These are phyloP conservation scores for Botryotinia convoluta DNA, from an alignment of 2,329 filamentous ascomycete species.

Conservation along the genomic window DNA sequence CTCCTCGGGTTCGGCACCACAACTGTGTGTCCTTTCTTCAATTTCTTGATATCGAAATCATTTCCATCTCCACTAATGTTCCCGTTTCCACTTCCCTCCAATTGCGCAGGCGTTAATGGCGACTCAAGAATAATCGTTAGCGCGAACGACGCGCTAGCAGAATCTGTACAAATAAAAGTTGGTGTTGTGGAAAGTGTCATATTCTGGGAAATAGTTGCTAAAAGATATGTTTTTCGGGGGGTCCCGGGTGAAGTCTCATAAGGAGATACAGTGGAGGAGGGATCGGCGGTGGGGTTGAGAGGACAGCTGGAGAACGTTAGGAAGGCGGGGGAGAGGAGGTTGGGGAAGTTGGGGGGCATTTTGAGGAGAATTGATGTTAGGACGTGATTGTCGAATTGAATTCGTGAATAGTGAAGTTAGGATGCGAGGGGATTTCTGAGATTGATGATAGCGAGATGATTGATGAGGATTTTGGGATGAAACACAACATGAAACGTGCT, in stretches of 20 bases:
- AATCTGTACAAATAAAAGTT: slow-evolving; percentile 35
- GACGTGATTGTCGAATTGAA: background rate
- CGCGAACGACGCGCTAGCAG: slow-evolving; percentile 26
- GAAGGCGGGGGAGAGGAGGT: slow-evolving; percentile 28
- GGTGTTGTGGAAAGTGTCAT: slow-evolving; percentile 35
- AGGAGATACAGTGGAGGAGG: background rate
- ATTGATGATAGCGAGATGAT: background rate
- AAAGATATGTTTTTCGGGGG: slow-evolving; percentile 24
- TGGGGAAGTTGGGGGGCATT: slow-evolving; percentile 23
- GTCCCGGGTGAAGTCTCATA: slow-evolving; percentile 2
- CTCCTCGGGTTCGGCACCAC: slow-evolving; percentile 25
- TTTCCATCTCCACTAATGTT: slow-evolving; percentile 19
- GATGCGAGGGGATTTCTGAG: background rate
- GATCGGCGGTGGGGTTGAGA: slow-evolving; percentile 16
- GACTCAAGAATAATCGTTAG: slow-evolving; percentile 26
- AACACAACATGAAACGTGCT: background rate
- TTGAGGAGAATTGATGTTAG: background rate
- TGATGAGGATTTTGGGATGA: background rate
- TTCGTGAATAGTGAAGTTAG: background rate
- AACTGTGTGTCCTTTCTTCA: slow-evolving; percentile 31
- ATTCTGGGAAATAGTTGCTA: slow-evolving; percentile 34
- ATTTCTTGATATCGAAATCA: slow-evolving; percentile 27
- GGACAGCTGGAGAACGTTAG: slow-evolving; percentile 28
- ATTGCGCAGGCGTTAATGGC: slow-evolving; percentile 20
- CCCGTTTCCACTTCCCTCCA: slow-evolving; percentile 16